A percentile compares a stretch with the other conserved stretches of the same genome.
phyloP scores from a whole-genome alignment of 192 early-diverging fungal species.

The Entrophospora sp. region DNA sequence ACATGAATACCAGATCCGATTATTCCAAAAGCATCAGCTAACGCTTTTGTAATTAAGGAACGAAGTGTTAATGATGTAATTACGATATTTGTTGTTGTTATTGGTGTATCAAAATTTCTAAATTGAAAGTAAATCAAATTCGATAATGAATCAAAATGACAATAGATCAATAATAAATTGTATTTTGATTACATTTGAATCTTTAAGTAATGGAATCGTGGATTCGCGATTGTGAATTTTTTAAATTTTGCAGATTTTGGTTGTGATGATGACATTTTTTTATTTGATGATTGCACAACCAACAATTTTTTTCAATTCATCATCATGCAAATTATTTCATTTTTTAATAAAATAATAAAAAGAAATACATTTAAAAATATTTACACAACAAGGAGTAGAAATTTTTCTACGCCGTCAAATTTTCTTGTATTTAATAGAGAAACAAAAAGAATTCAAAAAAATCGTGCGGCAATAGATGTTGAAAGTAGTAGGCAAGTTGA shows the following conservation, averaged over 20 bases:
- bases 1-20: slow-evolving; percentile 5
- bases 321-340: too few relatives aligned
- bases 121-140: background rate
- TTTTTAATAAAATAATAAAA: too few relatives aligned
- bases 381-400: too few relatives aligned
- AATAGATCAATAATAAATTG: background rate
- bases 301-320: too few relatives aligned
- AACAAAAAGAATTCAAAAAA: slow-evolving; percentile 68
- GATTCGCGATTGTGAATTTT: slow-evolving; percentile 1
- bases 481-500: slow-evolving; percentile 63
- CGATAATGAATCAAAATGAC: background rate
- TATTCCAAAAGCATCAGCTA: background rate
- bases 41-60: background rate
- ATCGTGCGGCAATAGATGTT: slow-evolving; percentile 55
- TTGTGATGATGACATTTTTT: too few relatives aligned
- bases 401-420: too few relatives aligned
- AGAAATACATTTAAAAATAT: too few relatives aligned
- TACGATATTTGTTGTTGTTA: background rate
- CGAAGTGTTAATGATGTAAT: background rate
- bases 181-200: slow-evolving; percentile 3
- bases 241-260: background rate
- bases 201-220: slow-evolving; percentile 10
- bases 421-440: slow-evolving; percentile 75
- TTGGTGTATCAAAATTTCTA: background rate
- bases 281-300: too few relatives aligned